Conservation (phyloP, 2,329 filamentous ascomycete genomes). For the Trichoderma lentiforme region DNA sequence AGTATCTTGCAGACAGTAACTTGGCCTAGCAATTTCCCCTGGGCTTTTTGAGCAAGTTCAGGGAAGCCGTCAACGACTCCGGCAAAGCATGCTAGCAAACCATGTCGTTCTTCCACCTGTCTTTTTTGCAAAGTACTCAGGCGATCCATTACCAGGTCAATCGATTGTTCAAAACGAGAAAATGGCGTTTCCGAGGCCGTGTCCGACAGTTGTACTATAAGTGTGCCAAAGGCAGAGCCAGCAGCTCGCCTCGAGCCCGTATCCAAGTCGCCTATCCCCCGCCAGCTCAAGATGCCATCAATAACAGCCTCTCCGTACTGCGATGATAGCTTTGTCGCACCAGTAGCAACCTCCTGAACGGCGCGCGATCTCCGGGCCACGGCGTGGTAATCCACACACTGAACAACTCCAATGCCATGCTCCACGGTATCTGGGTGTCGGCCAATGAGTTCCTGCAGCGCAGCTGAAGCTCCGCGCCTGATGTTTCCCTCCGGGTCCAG, state of each 20-base stretch:
- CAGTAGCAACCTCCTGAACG: conserved; percentile 70
- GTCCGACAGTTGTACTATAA: conserved; percentile 45
- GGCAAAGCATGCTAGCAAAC: conserved; percentile 60
- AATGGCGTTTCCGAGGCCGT: conserved; percentile 21
- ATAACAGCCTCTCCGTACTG: conserved; percentile 70
- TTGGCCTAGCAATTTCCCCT: background rate
- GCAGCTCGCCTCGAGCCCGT: conserved; percentile 68
- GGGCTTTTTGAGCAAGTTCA: conserved; percentile 24
- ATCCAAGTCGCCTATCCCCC: conserved; percentile 81
- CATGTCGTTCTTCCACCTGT: conserved; percentile 68
- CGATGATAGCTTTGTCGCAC: conserved; percentile 62
- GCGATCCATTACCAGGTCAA: conserved; percentile 43
- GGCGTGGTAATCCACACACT: conserved; percentile 87
- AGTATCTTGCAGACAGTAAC: conserved; percentile 31
- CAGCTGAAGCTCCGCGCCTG: conserved; percentile 84
- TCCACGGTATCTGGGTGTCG: conserved; percentile 82
- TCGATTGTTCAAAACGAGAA: conserved; percentile 31
- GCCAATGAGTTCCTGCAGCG: conserved; percentile 89
- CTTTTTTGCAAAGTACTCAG: conserved; percentile 46
- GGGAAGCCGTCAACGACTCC: conserved; percentile 52
- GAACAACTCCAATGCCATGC: conserved; percentile 81
- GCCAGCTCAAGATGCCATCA: conserved; percentile 73
- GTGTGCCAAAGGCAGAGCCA: conserved; percentile 63
- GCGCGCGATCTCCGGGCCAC: conserved; percentile 85
- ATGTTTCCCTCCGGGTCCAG: conserved; percentile 93